Base-by-base conservation (phyloP, 1,284 basidiomycete genomes). In the Psilocybe mexicana region DNA sequence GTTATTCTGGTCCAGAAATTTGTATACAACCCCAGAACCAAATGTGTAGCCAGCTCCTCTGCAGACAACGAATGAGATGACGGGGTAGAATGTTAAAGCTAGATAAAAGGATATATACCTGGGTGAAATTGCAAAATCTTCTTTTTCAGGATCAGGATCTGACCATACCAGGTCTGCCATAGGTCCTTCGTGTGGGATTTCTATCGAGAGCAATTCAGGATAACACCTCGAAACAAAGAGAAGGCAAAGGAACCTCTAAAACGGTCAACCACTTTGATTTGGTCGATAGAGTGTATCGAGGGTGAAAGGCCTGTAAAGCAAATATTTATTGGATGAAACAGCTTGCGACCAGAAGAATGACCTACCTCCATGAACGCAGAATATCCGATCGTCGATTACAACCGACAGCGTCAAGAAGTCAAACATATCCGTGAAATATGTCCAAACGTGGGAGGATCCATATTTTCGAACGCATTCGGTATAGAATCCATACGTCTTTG, bases 91-190 rank as follows among this genome's bases (percentile, higher is more conserved):
- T 12, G 38, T 54, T 61, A 63, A 46, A 57, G 30, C 30, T 33
- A 33, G 8, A 33, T 33, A 58, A 49, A 63, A 52, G 44, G 49
- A 35, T n/a, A 74, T 84, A 58, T 61, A 95, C 94, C 96, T 86
- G 51, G 97, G 96, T 57, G 94, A 97, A 74, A 99, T 98, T 43
- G 96, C 96, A 73, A 98, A 99, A 70, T 99, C 97, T 72, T 98
- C 96, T 73, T 98, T 98, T 73, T 98, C 96, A 45, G 94, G 89
- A 77, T 99, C 97, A 33, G 97, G 97, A 81, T 99, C 97, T 45
- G 95, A 98, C 97, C 97, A 99, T 2, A 99, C 97, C 25, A 99
- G 83, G 80, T 99, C 97, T n/a, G 96, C 96, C 95, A 99, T 99
- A 3, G 97, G 96, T 1, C 97, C 97, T 76, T 99, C 97, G 70